These are phyloP conservation scores for Cyberlindnera amylophila DNA, from an alignment of 805 yeast species.

Conservation along the genomic window DNA sequence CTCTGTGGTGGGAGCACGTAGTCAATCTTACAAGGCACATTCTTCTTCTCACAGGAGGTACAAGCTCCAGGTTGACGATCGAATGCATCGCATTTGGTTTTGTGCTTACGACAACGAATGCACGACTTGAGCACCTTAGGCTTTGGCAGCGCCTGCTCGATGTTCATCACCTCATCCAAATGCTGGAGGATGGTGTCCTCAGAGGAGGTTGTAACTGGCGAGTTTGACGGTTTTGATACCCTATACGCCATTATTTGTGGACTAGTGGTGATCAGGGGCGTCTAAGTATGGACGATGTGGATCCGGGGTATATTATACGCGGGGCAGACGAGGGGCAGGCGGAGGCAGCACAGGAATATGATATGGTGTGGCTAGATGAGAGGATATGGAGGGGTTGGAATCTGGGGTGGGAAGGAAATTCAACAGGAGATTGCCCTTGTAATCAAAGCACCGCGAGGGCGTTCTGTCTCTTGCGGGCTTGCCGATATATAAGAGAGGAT, in stretches of 20 bases:
- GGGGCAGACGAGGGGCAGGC: no score
- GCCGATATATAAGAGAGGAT: constrained; percentile 1
- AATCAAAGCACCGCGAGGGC: no score
- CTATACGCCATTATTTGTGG: constrained; percentile 7
- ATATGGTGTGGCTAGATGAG: no score
- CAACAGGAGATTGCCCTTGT: no score
- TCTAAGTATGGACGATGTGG: no score
- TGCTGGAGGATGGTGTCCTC: constrained; percentile 9
- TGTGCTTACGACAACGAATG: constrained; percentile 60
- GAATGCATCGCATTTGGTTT: constrained; percentile 60
- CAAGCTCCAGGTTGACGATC: constrained; percentile 53
- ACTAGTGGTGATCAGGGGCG: no score
- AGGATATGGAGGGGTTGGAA: no score
- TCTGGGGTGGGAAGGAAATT: no score
- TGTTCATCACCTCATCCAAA: constrained; percentile 5
- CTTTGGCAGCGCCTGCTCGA: constrained; percentile 22
- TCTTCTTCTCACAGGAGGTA: constrained; percentile 49
- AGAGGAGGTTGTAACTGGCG: not conserved
- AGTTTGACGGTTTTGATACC: constrained; percentile 3
- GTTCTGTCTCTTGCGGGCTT: constrained; percentile 4
- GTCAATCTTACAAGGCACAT: constrained; percentile 51
- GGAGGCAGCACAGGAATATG: no score
- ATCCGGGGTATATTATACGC: no score
- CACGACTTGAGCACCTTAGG: constrained; percentile 54
- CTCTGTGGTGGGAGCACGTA: constrained; percentile 48